Conservation (phyloP, 257 asterid species). For the Misopates orontium region DNA sequence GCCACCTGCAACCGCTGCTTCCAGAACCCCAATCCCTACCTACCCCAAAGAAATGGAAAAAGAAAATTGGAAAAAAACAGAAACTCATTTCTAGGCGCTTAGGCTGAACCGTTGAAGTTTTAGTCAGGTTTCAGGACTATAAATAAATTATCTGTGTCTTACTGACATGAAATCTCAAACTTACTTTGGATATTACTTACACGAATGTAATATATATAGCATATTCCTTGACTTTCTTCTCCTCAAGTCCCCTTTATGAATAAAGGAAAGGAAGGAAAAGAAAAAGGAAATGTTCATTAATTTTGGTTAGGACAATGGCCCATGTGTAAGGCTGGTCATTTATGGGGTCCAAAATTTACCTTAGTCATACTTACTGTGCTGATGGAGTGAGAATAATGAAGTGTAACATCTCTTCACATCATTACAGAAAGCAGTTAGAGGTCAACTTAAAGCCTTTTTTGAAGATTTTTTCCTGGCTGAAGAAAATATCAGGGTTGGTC, state of each 20-base stretch:
- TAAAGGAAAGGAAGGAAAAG: neutral
- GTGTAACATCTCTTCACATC: neutral
- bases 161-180: too few relatives aligned
- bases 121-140: neutral
- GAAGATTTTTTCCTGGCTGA: neutral
- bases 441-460: neutral
- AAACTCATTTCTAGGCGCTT: too few relatives aligned
- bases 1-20: neutral
- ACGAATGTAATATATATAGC: too few relatives aligned
- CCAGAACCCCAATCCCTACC: neutral
- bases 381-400: neutral
- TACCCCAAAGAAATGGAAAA: neutral
- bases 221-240: too few relatives aligned
- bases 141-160: too few relatives aligned
- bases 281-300: neutral
- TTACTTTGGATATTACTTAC: too few relatives aligned
- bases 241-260: neutral
- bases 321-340: constrained; percentile 2
- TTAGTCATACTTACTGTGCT: neutral
- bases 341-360: neutral
- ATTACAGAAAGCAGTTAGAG: neutral
- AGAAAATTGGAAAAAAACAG: too few relatives aligned
- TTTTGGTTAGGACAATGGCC: neutral
- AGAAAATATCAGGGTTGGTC: neutral
- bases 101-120: neutral